Evolutionary conservation across 1,284 basidiomycete species (phyloP), one percentile per base, ranked within the genome.

Genomic region (Leccinum subspadiceum): DNA sequence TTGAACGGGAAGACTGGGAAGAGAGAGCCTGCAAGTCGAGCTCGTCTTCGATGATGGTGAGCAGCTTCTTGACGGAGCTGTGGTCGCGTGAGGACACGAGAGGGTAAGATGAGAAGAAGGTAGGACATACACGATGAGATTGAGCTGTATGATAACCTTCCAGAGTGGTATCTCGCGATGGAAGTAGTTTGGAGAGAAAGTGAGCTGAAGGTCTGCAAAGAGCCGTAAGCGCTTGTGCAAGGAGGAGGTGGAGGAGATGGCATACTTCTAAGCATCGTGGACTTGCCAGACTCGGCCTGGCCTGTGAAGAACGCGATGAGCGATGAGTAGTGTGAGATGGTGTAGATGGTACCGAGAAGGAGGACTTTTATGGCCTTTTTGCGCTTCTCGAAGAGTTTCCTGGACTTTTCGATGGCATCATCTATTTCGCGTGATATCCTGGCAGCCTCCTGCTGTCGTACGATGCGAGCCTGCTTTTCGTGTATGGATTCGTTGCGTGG

Each of bases 221-320:
- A 50, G 29, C 0, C 1, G 41, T 59, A 53, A 55, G 54, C 4
- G 53, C 35, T 12, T 15, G 15, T 12, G 6, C 20, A 13, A 17
- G 41, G 17, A 17, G 12, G 15, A 20, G 15, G 33, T n/a, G n/a
- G 8, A 20, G 12, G 7, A 20, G 12, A 24, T 7, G 37, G 22
- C 67, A 46, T 52, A 88, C 86, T 88, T 73, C 86, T 85, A 56
- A 89, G 71, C 15, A 86, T 81, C 8, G 86, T 85, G 57, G 86
- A 88, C 77, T 89, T 89, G 57, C 86, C 86, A 1, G 85, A 86
- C 75, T 87, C 84, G 4, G 84, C 82, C 71, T 88, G 86, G 33
- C 85, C 85, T 87, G 65, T 13, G 8, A 4, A 44, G 10, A 0
- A 1, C 13, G 12, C 17, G 3, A 29, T 51, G 53, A 54, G 56